Percentiles rank a stretch among this genome's conserved stretches.
phyloP scores from a whole-genome alignment of 225 moss, liverwort and hornwort species.

The Rhytidiadelphus loreus region DNA sequence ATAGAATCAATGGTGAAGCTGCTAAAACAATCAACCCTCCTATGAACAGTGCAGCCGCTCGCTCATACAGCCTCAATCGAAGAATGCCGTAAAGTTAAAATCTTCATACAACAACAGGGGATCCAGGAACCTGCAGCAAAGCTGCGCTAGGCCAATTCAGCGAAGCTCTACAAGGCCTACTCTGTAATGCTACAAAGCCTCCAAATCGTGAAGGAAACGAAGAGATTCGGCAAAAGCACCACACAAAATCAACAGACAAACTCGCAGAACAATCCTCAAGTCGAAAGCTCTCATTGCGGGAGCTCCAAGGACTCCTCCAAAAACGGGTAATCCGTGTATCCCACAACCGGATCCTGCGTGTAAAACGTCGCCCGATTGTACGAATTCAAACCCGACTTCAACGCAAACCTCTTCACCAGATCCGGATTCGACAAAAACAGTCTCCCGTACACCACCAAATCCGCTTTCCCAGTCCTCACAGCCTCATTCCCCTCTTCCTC shows the following conservation, averaged over 20 bases:
- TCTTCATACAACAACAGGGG: not conserved
- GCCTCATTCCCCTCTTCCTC: constrained; percentile 7
- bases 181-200: not conserved
- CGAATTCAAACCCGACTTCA: not conserved
- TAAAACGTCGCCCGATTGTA: not conserved
- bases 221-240: not conserved
- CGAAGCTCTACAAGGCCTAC: not conserved
- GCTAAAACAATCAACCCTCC: not conserved
- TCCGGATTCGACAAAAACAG: constrained; percentile 27
- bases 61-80: not conserved
- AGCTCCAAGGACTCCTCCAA: not conserved
- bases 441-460: constrained; percentile 4
- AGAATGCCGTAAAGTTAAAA: too few relatives aligned
- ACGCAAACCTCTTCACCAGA: constrained; percentile 10
- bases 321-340: not conserved
- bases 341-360: not conserved
- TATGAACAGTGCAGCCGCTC: not conserved
- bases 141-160: not conserved
- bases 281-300: not conserved
- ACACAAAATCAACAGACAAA: too few relatives aligned
- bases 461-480: not conserved
- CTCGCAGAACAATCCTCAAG: accelerated
- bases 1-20: not conserved
- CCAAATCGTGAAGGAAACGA: too few relatives aligned
- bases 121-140: not conserved